Conservation (phyloP, 176 grass and related monocot genomes). For the Typha latifolia region DNA sequence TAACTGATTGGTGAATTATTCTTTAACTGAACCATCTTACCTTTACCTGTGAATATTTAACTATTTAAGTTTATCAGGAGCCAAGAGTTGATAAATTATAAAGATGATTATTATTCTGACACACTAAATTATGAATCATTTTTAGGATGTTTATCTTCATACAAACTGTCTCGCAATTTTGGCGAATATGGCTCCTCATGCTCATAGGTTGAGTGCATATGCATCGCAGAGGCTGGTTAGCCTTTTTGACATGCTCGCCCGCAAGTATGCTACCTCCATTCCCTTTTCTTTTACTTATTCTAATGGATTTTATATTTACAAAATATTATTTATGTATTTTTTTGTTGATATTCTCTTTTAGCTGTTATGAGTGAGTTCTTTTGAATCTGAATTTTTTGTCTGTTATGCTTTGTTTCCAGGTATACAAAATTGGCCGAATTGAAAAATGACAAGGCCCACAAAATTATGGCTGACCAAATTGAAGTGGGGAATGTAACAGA, state of each 20-base stretch:
- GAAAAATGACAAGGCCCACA: conserved; percentile 72
- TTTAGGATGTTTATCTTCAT: conserved; percentile 96
- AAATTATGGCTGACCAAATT: conserved; percentile 53
- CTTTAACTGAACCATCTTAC: no score
- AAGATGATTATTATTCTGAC: conserved; percentile 1
- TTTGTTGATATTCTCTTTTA: background rate
- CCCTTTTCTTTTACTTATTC: conserved; percentile 17
- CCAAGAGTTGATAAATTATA: no score
- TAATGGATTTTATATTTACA: background rate
- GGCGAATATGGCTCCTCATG: conserved; percentile 98
- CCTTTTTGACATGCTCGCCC: conserved; percentile 99
- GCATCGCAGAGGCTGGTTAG: conserved; percentile 99
- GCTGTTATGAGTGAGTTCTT: background rate
- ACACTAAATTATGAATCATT: background rate
- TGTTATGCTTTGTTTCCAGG: conserved; percentile 25
- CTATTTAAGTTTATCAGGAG: no score
- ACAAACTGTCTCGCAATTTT: conserved; percentile 96
- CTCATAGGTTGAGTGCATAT: conserved; percentile 86
- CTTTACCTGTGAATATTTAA: no score
- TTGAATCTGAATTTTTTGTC: background rate
- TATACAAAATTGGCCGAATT: conserved; percentile 97
- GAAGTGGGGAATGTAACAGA: conserved; percentile 73
- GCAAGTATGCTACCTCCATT: conserved; percentile 58
- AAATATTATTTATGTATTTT: no score
- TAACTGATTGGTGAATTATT: no score